Percentiles rank a stretch among this genome's conserved stretches.
These are phyloP conservation scores for Daldinia bambusicola DNA, from an alignment of 495 filamentous ascomycete species.

Conservation along the genomic window DNA sequence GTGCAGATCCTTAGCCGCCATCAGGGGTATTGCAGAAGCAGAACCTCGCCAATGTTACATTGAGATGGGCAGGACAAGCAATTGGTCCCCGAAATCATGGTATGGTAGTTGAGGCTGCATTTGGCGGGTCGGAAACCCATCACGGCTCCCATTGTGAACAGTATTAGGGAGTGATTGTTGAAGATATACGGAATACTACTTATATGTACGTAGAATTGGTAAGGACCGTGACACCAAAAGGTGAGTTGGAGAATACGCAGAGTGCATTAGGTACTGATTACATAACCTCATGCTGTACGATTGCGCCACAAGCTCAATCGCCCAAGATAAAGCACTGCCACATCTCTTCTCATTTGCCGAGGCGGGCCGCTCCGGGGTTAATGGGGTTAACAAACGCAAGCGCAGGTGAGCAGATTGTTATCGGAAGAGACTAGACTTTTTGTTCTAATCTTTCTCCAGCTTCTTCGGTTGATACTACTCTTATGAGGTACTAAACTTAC, in stretches of 20 bases:
- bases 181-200: neutral
- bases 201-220: no score
- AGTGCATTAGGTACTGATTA: no score
- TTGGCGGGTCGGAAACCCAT: neutral
- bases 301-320: no score
- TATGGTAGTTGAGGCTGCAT: neutral
- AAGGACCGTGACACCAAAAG: no score
- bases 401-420: conserved; percentile 7
- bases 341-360: conserved; percentile 34
- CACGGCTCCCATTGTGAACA: neutral
- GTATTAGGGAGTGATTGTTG: neutral
- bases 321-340: conserved; percentile 22
- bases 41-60: conserved; percentile 21
- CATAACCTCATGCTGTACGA: no score
- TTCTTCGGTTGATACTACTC: conserved; percentile 26
- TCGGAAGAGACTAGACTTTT: conserved; percentile 10
- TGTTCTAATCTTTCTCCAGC: conserved; percentile 14
- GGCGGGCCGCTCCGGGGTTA: conserved; percentile 24
- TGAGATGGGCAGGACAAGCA: neutral
- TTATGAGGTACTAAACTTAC: no score
- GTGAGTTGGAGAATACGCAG: no score
- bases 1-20: conserved; percentile 10
- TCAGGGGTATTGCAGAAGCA: conserved; percentile 8
- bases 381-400: conserved; percentile 10
- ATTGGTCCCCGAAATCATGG: conserved; percentile 10